Conservation (phyloP, 2,329 filamentous ascomycete genomes). For the Achaetomium macrosporum region DNA sequence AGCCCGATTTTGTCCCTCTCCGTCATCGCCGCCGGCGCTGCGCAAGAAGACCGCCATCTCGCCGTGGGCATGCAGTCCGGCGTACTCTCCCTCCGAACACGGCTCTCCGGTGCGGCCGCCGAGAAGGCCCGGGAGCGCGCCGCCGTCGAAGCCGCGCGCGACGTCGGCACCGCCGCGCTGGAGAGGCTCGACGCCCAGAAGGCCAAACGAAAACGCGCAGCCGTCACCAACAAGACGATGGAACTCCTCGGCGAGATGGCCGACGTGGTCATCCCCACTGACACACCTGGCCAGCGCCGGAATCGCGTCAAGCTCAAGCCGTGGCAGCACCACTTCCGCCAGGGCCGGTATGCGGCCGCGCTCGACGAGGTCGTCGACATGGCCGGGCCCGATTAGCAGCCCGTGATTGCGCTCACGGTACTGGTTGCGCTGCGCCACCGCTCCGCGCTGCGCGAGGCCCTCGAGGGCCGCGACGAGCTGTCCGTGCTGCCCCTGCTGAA, state of each 20-base stretch:
- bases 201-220: slow-evolving; percentile 59
- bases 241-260: slow-evolving; percentile 79
- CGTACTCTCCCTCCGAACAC: slow-evolving; percentile 81
- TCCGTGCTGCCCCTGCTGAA: slow-evolving; percentile 74
- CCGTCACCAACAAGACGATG: slow-evolving; percentile 46
- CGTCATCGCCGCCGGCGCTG: slow-evolving; percentile 63
- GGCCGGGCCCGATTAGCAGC: slow-evolving; percentile 45
- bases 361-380: slow-evolving; percentile 70
- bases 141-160: slow-evolving; percentile 65
- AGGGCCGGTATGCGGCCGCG: slow-evolving; percentile 69
- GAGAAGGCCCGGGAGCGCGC: slow-evolving; percentile 71
- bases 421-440: slow-evolving; percentile 82
- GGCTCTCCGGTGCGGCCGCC: slow-evolving; percentile 76
- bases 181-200: slow-evolving; percentile 67
- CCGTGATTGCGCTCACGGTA: slow-evolving; percentile 65
- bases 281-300: slow-evolving; percentile 34
- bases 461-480: slow-evolving; percentile 74
- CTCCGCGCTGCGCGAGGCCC: slow-evolving; percentile 72
- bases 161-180: slow-evolving; percentile 70
- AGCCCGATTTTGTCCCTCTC: slow-evolving; percentile 81
- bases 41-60: slow-evolving; percentile 80
- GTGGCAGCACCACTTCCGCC: slow-evolving; percentile 80
- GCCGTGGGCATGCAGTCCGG: slow-evolving; percentile 94
- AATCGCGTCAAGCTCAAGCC: slow-evolving; percentile 56
- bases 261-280: slow-evolving; percentile 82